Base-by-base conservation (phyloP, 2,329 filamentous ascomycete species). In the Coniella lustricola region DNA sequence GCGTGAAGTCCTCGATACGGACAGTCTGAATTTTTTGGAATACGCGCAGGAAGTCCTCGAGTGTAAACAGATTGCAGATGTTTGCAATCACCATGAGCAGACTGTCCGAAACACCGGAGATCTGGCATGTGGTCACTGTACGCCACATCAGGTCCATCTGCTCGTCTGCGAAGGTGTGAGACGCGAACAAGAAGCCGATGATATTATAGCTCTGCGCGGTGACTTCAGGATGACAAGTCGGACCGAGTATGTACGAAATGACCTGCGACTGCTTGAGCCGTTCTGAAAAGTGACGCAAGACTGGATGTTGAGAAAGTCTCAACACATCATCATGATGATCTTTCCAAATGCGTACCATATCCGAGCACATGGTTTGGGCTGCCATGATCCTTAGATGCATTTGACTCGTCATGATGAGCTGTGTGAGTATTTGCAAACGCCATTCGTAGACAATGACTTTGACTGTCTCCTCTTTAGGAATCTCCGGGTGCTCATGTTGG, bases 211-310 rank as follows among this genome's bases (percentile, higher is more conserved):
- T 87, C 56, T 90, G 82, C 32, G 77, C 75, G 17, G 94, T 93
- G 46, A 97, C 81, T 60, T 95, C 90, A 1, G 90, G 89, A 60
- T 97, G 93, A 29, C 91, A 96, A 48, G 90, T 90, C 13, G 91
- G 82, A 2, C 91, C 88, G 44, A 96, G 78, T 39, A 98, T 82
- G 64, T 96, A 97, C 51, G 90, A 81, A 20, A 95, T 79, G 21
- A 97, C 71, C 46, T 82, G 81, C 34, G 85, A 84, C 7, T 75
- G 68, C 14, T 84, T 72, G 31, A 97, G 71, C 55, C 87, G 84
- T 20, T 78, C 71, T 4, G 87, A 81, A 46, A 94, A 70, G 57
- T 85, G 84, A 12, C 76, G 73, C 54, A 91, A 70, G 42, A 87
- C 72, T 1, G 76, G 58, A 3, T 58, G 49, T 10, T 60, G 54